Percentiles rank a stretch among this genome's conserved stretches.
These are phyloP conservation scores for Serendipita sp. DNA, from an alignment of 768 basidiomycete species.

Conservation along the genomic window DNA sequence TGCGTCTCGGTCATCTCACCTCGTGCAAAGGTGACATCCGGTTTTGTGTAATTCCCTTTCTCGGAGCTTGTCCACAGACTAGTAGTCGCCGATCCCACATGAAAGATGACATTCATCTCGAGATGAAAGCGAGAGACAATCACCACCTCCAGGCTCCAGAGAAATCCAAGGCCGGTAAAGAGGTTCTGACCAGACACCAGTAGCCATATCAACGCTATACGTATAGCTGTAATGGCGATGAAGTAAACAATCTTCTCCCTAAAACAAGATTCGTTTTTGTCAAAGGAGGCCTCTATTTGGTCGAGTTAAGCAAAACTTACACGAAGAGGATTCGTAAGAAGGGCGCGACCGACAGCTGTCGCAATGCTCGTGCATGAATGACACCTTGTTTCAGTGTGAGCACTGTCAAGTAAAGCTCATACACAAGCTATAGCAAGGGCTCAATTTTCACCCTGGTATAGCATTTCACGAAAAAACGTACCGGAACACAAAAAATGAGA, in stretches of 20 bases:
- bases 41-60: no score
- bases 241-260: not conserved
- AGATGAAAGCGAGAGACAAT: not conserved
- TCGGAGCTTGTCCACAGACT: no score
- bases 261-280: not conserved
- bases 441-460: not conserved
- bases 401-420: not conserved
- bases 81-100: no score
- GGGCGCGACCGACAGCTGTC: not conserved
- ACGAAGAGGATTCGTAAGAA: not conserved
- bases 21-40: no score
- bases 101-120: not conserved
- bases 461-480: not conserved
- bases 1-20: no score
- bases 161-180: not conserved
- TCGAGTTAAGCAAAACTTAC: not conserved
- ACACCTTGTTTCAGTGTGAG: not conserved
- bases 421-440: not conserved
- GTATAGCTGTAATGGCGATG: not conserved
- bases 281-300: not conserved
- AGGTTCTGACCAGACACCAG: not conserved
- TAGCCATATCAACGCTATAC: not conserved
- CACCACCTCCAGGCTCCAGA: not conserved
- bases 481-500: not conserved
- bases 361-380: not conserved